Base-by-base conservation (phyloP, 352 stramenopile genomes). In the Plasmopara viticola region DNA sequence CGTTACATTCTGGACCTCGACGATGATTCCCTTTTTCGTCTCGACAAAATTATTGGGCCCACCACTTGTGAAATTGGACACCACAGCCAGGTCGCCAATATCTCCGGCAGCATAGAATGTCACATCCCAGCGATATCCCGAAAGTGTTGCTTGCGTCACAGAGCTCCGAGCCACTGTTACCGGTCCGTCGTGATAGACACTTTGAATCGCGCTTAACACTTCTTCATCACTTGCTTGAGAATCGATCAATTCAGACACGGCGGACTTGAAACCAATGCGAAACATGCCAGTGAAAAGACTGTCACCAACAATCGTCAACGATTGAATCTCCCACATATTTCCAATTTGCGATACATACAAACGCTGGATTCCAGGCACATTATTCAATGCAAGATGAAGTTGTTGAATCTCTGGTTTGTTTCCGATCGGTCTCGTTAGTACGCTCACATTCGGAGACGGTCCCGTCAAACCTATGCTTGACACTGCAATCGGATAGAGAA, bases 31-130 rank as follows among this genome's bases (percentile, higher is more conserved):
- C 14, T 33, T 46, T 18, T 18, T 46, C 9, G 41, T 46, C 14
- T 46, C 41, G 30, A 33, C 14, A 17, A 46, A 46, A 33, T 9
- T 15, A 10, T 46, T 46, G 13, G 41, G 5, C 20, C 20, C 41
- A 29, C 51, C 28, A 39, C 29, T 48, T 38, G 42, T 48, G 7
- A 72, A 18, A 55, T 64, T 66, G 10, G 57, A 64, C 7, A 47
- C 29, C 6, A 72, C 28, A 20, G n/a, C 13, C 13, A 69, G 18
- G 3, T 25, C 10, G 0, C 45, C 30, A 10, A 72, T 55, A 47
- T 75, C 62, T 9, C 56, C 59, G 25, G 44, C 48, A 37, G 35
- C 17, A 33, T 64, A 72, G 48, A 75, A 75, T 5, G 62, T 75
- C 6, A 75, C 46, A 18, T 66, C 49, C 66, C 62, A 72, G 30